Percentiles rank a stretch among this genome's conserved stretches.
These are phyloP conservation scores for Melampsora americana DNA, from an alignment of 1,284 basidiomycete species.

Conservation along the genomic window DNA sequence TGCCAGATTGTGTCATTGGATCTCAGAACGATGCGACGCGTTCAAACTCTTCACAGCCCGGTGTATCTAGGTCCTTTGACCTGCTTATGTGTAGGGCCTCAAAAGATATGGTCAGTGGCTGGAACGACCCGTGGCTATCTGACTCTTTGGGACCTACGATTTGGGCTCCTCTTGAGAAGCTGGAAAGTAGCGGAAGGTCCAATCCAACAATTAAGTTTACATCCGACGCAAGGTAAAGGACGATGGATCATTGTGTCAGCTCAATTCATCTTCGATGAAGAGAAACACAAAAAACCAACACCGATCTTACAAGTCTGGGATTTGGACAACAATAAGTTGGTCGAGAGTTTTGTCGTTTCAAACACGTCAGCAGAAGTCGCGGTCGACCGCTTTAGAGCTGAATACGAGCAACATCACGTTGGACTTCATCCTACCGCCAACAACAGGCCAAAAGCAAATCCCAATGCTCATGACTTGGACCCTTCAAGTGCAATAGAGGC, in stretches of 20 bases:
- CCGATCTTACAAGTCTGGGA: constrained; percentile 52
- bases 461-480: background rate
- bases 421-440: constrained; percentile 9
- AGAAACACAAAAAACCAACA: constrained; percentile 27
- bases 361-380: constrained; percentile 30
- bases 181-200: constrained; percentile 67
- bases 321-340: constrained; percentile 47
- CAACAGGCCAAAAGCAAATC: background rate
- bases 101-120: constrained; percentile 78
- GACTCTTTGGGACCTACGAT: constrained; percentile 88
- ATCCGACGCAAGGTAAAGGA: constrained; percentile 72
- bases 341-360: constrained; percentile 37
- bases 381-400: constrained; percentile 41
- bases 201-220: constrained; percentile 70
- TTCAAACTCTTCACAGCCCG: constrained; percentile 76
- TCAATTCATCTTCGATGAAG: constrained; percentile 55
- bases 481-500: constrained; percentile 40
- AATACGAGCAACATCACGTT: constrained; percentile 25
- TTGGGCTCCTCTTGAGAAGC: constrained; percentile 79
- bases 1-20: constrained; percentile 76
- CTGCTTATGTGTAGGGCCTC: constrained; percentile 74
- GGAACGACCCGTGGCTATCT: constrained; percentile 80
- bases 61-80: constrained; percentile 81
- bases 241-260: constrained; percentile 82
- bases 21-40: constrained; percentile 73